Evolutionary conservation across 2,329 filamentous ascomycete species (phyloP).

Genomic region (Balansia obtecta): DNA sequence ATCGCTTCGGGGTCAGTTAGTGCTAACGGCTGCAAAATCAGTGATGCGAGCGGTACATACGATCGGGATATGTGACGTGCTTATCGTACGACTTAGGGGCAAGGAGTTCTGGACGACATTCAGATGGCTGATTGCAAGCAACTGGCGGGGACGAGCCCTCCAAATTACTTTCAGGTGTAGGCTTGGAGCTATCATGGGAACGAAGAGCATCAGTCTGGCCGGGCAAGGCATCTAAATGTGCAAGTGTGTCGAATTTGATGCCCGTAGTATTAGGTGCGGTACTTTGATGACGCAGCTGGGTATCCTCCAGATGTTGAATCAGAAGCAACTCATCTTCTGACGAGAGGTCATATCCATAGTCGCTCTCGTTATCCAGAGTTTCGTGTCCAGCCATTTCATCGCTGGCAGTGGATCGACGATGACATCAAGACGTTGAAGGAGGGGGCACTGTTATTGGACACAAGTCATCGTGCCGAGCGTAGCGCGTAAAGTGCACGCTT

Average conservation of each 20-base stretch:
- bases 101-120: background rate
- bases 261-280: too few relatives aligned
- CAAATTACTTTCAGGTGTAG: background rate
- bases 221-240: slow-evolving; percentile 1
- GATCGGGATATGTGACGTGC: slow-evolving; percentile 35
- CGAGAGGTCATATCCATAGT: slow-evolving; percentile 35
- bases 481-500: background rate
- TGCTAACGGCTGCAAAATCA: slow-evolving; percentile 4
- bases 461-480: background rate
- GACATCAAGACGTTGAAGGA: background rate
- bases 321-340: slow-evolving; percentile 33
- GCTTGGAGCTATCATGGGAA: background rate
- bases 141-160: background rate
- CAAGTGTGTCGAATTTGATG: background rate
- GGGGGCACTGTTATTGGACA: background rate
- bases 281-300: background rate
- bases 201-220: background rate
- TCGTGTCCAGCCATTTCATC: slow-evolving; percentile 4
- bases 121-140: background rate
- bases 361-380: slow-evolving; percentile 19
- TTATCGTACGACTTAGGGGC: slow-evolving; percentile 10
- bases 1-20: slow-evolving; percentile 55
- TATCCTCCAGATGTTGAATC: slow-evolving; percentile 15
- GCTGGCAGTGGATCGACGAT: background rate
- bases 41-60: slow-evolving; percentile 26